These are phyloP conservation scores for Annona squamosa DNA, from an alignment of 164 flowering plant genomes.

Conservation along the genomic window DNA sequence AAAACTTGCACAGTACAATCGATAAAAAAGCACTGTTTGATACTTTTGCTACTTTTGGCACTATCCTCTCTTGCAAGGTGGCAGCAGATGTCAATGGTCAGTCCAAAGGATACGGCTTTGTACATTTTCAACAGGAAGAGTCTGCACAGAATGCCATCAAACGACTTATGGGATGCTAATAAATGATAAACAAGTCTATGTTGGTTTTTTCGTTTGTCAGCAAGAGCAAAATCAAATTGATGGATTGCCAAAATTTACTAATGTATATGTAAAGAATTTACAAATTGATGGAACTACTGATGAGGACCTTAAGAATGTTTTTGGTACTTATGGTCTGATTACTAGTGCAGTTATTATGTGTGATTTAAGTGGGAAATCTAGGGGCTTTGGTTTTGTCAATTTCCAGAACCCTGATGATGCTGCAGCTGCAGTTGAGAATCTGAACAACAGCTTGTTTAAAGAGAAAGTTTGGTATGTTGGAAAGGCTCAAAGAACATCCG, in stretches of 20 bases:
- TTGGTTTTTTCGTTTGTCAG: constrained; percentile 56
- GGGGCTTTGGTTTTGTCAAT: constrained; percentile 77
- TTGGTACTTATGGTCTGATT: constrained; percentile 49
- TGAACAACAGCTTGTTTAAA: constrained; percentile 42
- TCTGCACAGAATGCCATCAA: constrained; percentile 55
- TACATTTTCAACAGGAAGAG: constrained; percentile 64
- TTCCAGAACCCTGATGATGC: constrained; percentile 60
- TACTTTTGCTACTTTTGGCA: constrained; percentile 59
- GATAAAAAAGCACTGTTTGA: constrained; percentile 64
- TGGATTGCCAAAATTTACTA: constrained; percentile 49
- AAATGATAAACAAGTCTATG: constrained; percentile 68
- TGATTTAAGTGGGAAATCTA: constrained; percentile 61
- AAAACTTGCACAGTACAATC: constrained; percentile 60
- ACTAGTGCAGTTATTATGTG: constrained; percentile 68
- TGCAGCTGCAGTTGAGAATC: constrained; percentile 52
- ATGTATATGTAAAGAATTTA: constrained; percentile 74
- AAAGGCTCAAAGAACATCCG: constrained; percentile 64
- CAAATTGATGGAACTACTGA: constrained; percentile 48
- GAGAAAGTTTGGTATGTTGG: constrained; percentile 69
- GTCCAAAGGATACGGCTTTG: constrained; percentile 74
- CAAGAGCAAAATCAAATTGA: constrained; percentile 40
- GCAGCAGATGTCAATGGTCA: constrained; percentile 53
- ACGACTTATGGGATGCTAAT: constrained; percentile 59
- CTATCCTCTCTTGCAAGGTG: constrained; percentile 69
- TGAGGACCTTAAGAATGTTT: constrained; percentile 53